These are phyloP conservation scores for Backusella parvicylindrica DNA, from an alignment of 192 early-diverging fungal genomes.

Conservation along the genomic window DNA sequence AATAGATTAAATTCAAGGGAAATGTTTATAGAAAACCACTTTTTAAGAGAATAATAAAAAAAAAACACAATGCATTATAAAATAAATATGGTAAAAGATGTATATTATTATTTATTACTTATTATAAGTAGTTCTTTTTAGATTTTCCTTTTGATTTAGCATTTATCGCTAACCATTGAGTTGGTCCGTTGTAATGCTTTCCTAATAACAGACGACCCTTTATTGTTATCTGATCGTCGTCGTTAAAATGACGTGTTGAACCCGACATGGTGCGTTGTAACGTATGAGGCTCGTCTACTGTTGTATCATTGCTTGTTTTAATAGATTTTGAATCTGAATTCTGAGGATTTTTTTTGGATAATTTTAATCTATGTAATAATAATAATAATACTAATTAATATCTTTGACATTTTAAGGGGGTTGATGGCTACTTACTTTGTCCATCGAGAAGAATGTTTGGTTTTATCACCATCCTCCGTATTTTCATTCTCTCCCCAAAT, in stretches of 20 bases:
- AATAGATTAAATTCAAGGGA: not conserved
- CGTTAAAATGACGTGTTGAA: not conserved
- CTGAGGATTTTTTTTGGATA: not conserved
- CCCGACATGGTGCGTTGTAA: not conserved
- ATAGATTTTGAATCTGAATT: not conserved
- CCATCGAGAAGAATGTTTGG: not conserved
- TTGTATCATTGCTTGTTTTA: not conserved
- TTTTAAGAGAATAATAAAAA: not conserved
- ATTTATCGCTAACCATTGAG: not conserved
- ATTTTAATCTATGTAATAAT: not conserved
- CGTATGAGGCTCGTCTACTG: not conserved
- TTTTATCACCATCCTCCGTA: not conserved
- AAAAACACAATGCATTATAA: too few relatives aligned
- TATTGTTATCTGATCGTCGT: conserved; percentile 2
- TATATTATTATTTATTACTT: not conserved
- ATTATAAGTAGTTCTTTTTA: not conserved
- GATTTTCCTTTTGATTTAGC: not conserved
- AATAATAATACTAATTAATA: too few relatives aligned
- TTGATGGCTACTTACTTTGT: not conserved
- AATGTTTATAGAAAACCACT: too few relatives aligned
- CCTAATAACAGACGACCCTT: conserved; percentile 34
- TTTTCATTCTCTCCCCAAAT: not conserved
- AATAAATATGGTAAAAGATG: not conserved
- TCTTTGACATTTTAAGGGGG: too few relatives aligned
- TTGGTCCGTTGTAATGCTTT: conserved; percentile 27